Conservation (phyloP, 23 red algal genomes). For the Gracilaria vermiculophylla region DNA sequence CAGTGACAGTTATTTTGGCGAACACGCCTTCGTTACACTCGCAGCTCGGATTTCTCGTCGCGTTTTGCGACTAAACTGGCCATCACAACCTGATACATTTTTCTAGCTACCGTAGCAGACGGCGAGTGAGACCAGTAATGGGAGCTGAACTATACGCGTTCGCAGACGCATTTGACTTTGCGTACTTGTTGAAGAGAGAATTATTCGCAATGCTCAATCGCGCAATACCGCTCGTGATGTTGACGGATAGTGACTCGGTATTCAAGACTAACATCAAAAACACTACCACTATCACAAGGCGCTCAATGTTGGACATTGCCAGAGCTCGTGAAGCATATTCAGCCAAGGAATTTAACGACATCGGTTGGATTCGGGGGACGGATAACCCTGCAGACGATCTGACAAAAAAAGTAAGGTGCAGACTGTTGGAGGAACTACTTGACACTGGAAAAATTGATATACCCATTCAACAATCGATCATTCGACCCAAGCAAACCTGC, state of each 20-base stretch:
- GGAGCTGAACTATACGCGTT: conserved; percentile 24
- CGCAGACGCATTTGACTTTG: conserved; percentile 20
- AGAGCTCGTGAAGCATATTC: conserved; percentile 12
- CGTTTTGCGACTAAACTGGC: neutral
- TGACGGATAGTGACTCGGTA: conserved; percentile 23
- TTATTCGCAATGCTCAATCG: neutral
- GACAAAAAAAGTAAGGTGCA: neutral
- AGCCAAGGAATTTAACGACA: neutral
- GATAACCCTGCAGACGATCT: conserved; percentile 16
- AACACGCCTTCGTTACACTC: neutral
- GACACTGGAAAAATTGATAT: no score
- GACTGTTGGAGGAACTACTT: no score
- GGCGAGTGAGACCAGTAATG: conserved; percentile 8
- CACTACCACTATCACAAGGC: conserved; percentile 3
- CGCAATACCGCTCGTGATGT: neutral
- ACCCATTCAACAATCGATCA: no score
- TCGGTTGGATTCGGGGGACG: neutral
- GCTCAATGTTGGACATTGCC: conserved; percentile 34
- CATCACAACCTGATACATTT: neutral
- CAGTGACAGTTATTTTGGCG: conserved; percentile 10
- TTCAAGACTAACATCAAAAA: conserved; percentile 19
- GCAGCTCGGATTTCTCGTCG: conserved; percentile 27
- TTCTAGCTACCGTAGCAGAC: neutral
- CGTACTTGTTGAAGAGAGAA: neutral
- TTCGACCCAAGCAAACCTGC: no score